These are phyloP conservation scores for Sabuloglossum arenarium DNA, from an alignment of 495 filamentous ascomycete species.

Conservation along the genomic window DNA sequence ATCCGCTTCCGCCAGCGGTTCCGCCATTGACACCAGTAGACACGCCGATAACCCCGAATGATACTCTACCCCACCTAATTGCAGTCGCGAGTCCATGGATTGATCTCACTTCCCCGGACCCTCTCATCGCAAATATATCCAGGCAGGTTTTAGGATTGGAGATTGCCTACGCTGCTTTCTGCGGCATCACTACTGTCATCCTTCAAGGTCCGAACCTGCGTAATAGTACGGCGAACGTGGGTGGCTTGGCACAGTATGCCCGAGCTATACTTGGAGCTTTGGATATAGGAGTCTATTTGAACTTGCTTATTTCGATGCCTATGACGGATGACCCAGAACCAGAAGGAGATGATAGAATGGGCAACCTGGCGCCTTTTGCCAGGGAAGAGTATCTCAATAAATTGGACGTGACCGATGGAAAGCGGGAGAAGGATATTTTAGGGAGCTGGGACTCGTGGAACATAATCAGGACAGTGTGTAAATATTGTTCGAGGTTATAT, in stretches of 20 bases:
- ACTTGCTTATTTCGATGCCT: conserved; percentile 58
- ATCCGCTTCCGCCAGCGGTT: conserved; percentile 31
- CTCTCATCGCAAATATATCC: conserved; percentile 60
- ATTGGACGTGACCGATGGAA: conserved; percentile 20
- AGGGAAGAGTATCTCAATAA: conserved; percentile 28
- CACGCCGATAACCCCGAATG: conserved; percentile 50
- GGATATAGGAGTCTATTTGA: conserved; percentile 47
- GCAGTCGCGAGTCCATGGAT: conserved; percentile 73
- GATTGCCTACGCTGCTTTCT: conserved; percentile 85
- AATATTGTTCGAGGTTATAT: conserved; percentile 59
- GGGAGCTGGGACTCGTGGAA: conserved; percentile 91
- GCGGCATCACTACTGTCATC: conserved; percentile 65
- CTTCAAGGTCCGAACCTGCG: conserved; percentile 49
- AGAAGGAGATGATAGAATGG: conserved; percentile 27
- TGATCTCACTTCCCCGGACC: conserved; percentile 67
- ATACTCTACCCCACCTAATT: conserved; percentile 47
- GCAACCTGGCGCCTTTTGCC: conserved; percentile 36
- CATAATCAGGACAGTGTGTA: conserved; percentile 64
- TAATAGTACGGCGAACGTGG: conserved; percentile 22
- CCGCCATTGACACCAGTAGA: conserved; percentile 51
- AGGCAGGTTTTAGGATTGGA: conserved; percentile 79
- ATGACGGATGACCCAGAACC: conserved; percentile 45
- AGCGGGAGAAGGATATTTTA: conserved; percentile 35
- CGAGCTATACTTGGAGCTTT: conserved; percentile 58
- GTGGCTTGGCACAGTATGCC: conserved; percentile 49